Percentiles rank a stretch among this genome's conserved stretches.
Evolutionary conservation across 2,329 filamentous ascomycete species (phyloP).

Genomic region (Onygenales sp.): DNA sequence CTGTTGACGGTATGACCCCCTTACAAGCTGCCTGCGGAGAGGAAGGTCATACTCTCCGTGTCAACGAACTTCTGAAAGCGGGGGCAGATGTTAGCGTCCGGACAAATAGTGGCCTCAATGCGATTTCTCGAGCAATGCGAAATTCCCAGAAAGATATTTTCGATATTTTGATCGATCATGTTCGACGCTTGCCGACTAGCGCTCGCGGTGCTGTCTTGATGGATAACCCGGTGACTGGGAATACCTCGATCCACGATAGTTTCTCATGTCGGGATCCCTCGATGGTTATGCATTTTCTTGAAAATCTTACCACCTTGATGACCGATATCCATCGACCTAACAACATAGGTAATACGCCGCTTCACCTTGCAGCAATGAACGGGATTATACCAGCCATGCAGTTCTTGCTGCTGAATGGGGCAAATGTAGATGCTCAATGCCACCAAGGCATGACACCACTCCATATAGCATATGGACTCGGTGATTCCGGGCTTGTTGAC

Average conservation of each 20-base stretch:
- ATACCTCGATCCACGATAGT: neutral
- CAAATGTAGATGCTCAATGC: neutral
- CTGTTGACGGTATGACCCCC: neutral
- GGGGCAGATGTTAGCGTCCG: neutral
- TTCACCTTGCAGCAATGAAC: neutral
- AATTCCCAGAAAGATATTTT: neutral
- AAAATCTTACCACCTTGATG: neutral
- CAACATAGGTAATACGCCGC: neutral
- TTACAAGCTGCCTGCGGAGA: neutral
- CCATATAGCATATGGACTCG: neutral
- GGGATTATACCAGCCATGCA: neutral
- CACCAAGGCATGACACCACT: neutral
- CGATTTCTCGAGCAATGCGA: neutral
- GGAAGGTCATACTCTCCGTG: neutral
- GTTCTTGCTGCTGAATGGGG: neutral
- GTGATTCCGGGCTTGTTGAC: neutral
- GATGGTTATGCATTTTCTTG: neutral
- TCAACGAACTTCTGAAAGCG: neutral
- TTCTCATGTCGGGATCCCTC: neutral
- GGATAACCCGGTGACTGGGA: neutral
- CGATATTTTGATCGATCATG: neutral
- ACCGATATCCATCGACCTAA: neutral
- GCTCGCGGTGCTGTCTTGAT: neutral
- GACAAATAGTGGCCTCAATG: neutral
- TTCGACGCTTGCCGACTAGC: neutral